These are phyloP conservation scores for Penicillium sp. DNA, from an alignment of 2,329 filamentous ascomycete genomes.

Conservation along the genomic window DNA sequence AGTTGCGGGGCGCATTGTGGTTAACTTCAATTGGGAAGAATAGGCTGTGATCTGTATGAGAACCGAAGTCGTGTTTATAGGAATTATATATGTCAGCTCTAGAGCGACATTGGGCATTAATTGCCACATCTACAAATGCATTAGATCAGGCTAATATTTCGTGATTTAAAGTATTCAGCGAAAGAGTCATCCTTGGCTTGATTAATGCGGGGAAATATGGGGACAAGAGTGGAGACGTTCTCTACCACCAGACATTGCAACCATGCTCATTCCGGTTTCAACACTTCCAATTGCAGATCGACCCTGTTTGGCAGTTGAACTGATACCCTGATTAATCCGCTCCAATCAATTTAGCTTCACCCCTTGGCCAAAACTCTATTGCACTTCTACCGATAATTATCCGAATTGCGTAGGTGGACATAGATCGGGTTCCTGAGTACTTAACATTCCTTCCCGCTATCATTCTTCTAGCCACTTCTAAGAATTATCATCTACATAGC, in stretches of 20 bases:
- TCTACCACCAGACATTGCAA: background rate
- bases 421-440: background rate
- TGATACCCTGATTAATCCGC: background rate
- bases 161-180: too few species aligned
- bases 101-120: too few species aligned
- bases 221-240: background rate
- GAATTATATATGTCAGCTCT: background rate
- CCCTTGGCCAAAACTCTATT: background rate
- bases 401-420: background rate
- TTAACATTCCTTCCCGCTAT: background rate
- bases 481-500: background rate
- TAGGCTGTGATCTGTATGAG: background rate
- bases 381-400: background rate
- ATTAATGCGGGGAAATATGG: background rate
- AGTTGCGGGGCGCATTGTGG: conserved; percentile 54
- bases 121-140: too few species aligned
- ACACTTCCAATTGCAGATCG: background rate
- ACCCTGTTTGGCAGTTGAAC: background rate
- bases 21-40: conserved; percentile 51
- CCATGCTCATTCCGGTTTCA: background rate
- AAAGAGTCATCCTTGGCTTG: too few species aligned
- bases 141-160: too few species aligned
- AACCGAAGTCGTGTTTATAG: too few species aligned
- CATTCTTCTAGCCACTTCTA: background rate
- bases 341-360: background rate